Evolutionary conservation across 345 rosid species (phyloP), one percentile per base, ranked within the genome.

Genomic region (Cochlearia excelsa): DNA sequence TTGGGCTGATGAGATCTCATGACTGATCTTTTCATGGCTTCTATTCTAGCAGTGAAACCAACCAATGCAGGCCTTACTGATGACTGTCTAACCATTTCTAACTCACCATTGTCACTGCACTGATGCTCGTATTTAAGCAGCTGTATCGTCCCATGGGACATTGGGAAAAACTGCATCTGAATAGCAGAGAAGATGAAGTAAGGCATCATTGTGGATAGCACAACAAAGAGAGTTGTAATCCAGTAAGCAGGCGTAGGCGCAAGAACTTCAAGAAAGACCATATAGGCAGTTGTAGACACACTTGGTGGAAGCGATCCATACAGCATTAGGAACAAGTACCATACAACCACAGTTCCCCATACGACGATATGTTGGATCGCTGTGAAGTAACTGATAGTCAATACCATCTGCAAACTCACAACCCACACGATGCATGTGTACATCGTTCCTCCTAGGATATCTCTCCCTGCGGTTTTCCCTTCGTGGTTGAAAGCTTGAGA

Each of bases 401-500:
- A 80, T 2, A 75, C 84, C 93, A 88, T 77, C 75, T 92, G 98
- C 73, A 86, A 61, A 73, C 83, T 93, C 72, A 93, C 99, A 31
- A 73, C 82, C 95, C 99, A 93, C 4, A 93, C 91, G 10, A 93
- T 54, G 78, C 94, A 88, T 1, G 99, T 78, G 71, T 84, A 93
- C 85, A 93, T 84, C 0, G 89, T 82, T 28, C 79, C 84, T 3
- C 97, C 94, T 5, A 93, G 59, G 46, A 93, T 80, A 34, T 82
- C 87, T 31, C 75, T 61, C 37, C 95, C 93, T 4, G 67, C 89
- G 34, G 87, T 77, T 61, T 77, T 76, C 34, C 99, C 99, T 29
- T 74, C 78, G 0, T 54, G 49, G 41, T 80, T 78, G 74, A 93
- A 88, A 26, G 97, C 97, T 68, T 86, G 97, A 56, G 71, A 72